phyloP scores from a whole-genome alignment of 305 asterid genomes.

The Solanum aculeatissimum region DNA sequence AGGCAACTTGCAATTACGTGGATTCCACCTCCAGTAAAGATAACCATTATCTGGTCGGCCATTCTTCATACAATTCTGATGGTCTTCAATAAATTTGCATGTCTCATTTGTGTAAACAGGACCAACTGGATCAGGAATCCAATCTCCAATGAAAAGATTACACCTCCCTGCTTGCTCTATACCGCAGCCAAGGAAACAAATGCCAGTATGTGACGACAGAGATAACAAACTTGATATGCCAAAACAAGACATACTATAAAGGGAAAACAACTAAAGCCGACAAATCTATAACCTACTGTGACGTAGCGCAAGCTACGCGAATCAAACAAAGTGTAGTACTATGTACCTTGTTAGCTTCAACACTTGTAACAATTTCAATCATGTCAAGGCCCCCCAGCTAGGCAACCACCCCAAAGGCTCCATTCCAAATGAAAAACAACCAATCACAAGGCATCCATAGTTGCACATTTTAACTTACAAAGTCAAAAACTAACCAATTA shows the following conservation, averaged over 20 bases:
- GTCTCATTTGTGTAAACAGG: constrained; percentile 60
- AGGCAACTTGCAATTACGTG: constrained; percentile 51
- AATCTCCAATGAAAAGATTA: constrained; percentile 56
- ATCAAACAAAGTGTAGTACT: background rate
- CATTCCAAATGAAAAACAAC: background rate
- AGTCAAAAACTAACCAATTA: background rate
- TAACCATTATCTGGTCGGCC: constrained; percentile 53
- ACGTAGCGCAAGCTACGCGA: background rate
- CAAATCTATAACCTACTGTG: background rate
- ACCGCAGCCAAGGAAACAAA: constrained; percentile 1
- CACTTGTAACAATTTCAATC: background rate
- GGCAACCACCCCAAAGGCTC: background rate
- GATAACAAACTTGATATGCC: background rate
- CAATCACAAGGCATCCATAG: background rate
- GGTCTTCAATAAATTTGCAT: constrained; percentile 50
- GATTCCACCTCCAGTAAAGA: constrained; percentile 81
- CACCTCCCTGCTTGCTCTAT: constrained; percentile 32
- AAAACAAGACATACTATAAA: background rate
- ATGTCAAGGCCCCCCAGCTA: background rate
- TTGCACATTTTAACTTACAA: background rate
- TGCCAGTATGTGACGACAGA: background rate
- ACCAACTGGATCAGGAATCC: constrained; percentile 53
- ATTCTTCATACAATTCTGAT: constrained; percentile 64
- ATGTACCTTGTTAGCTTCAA: background rate
- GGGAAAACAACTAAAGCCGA: background rate